These are phyloP conservation scores for Erigeron philadelphicus DNA, from an alignment of 140 eudicot species.

Conservation along the genomic window DNA sequence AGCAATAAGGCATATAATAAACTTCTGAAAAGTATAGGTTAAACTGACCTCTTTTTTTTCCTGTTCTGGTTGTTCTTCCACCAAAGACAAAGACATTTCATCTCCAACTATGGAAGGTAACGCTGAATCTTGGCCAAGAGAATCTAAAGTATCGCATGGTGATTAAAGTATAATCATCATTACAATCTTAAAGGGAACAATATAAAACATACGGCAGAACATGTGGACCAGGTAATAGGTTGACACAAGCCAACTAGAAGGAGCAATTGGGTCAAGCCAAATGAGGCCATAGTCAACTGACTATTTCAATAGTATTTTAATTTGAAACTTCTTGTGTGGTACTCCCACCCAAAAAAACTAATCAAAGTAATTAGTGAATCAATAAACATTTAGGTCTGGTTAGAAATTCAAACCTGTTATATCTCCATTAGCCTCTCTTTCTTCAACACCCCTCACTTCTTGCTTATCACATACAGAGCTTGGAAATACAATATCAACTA, in stretches of 20 bases:
- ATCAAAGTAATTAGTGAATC: not conserved
- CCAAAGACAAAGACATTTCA: constrained; percentile 15
- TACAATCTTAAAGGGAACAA: not conserved
- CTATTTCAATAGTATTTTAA: too few relatives aligned
- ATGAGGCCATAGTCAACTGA: too few relatives aligned
- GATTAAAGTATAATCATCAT: not conserved
- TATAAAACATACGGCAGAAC: not conserved
- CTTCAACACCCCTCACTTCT: constrained; percentile 23
- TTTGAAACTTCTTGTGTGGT: too few relatives aligned
- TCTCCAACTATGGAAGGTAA: constrained; percentile 12
- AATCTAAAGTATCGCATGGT: constrained; percentile 21
- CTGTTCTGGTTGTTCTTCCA: constrained; percentile 9
- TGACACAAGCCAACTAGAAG: too few relatives aligned
- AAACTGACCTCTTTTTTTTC: not conserved
- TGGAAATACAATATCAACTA: constrained; percentile 10
- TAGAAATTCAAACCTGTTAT: constrained; percentile 22
- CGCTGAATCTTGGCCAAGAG: constrained; percentile 21
- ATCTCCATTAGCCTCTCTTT: constrained; percentile 20
- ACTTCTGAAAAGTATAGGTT: too few relatives aligned
- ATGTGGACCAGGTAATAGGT: not conserved
- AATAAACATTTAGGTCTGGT: not conserved
- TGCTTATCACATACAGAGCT: constrained; percentile 24
- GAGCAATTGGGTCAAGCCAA: too few relatives aligned
- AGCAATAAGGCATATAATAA: too few relatives aligned
- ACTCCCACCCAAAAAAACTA: too few relatives aligned